Base-by-base conservation (phyloP, 768 basidiomycete genomes). In the Tylopilus balloui region DNA sequence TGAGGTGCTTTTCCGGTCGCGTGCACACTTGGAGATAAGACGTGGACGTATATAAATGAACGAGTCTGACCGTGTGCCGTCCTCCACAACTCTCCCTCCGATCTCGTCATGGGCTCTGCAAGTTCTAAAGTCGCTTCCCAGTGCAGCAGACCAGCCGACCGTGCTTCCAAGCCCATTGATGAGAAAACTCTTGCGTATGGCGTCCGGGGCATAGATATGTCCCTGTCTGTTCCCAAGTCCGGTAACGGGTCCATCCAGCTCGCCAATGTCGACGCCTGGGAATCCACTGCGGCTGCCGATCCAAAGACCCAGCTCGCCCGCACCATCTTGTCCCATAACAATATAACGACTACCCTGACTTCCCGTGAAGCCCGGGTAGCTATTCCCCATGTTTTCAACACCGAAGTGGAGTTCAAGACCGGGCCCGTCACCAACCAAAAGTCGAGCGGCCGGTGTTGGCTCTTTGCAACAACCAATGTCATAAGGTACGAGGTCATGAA, bases 391-490 rank as follows among this genome's bases (percentile, higher is more conserved):
- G 76, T 94, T 45, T 96, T 94, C 76, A 94, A 92, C 67, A 76
- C 81, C 56, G 73, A 81, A 53, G 62, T 96, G 19, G 85, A 84
- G 47, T 86, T 86, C 71, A 87, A 88, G 74, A 83, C 91, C 1
- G 80, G 77, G 2, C 92, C 92, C 10, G 73, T 93, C 54, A 93
- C 91, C 12, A 80, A 86, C 68, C 92, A 95, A 78, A 87, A 83
- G 71, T 82, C 77, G 63, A 88, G 85, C 49, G 94, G 94, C 1
- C 75, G 94, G 40, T 98, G 94, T 73, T 98, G 95, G 94, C 75
- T 96, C 8, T 97, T 97, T 65, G 89, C 93, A 2, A 88, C 90
- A 7, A 93, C 91, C 53, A 91, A 92, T 67, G 79, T 92, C 21
- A 73, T 92, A 51, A 77, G 93, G 36, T 88, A 89, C 69, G 79